These are phyloP conservation scores for Stylosanthes scabra DNA, from an alignment of 331 rosid species.

Conservation along the genomic window DNA sequence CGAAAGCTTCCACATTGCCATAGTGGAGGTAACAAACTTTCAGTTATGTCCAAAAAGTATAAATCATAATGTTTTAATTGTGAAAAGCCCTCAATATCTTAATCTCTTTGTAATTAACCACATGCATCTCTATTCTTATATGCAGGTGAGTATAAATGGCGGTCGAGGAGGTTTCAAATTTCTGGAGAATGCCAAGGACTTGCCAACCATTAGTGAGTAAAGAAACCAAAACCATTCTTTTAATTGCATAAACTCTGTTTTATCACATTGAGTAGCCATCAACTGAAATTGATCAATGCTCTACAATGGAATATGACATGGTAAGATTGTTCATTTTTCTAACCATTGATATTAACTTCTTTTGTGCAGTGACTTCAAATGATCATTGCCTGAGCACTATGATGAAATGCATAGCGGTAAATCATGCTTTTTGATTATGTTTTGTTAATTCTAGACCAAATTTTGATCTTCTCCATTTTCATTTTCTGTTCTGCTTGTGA, in stretches of 20 bases:
- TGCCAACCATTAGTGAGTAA: constrained; percentile 90
- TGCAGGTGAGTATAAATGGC: constrained; percentile 67
- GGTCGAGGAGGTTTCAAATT: constrained; percentile 65
- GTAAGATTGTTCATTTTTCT: constrained; percentile 36
- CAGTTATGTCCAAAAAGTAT: constrained; percentile 26
- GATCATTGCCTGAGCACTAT: constrained; percentile 75
- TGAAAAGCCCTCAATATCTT: neutral
- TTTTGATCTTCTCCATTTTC: constrained; percentile 16
- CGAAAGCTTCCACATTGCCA: constrained; percentile 81
- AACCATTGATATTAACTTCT: constrained; percentile 28
- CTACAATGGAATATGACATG: constrained; percentile 16
- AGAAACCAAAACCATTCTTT: constrained; percentile 14
- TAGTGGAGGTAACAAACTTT: constrained; percentile 78
- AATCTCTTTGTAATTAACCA: constrained; percentile 19
- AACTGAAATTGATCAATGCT: constrained; percentile 28
- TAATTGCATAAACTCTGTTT: constrained; percentile 21
- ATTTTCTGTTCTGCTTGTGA: constrained; percentile 16
- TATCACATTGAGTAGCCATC: neutral
- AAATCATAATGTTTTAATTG: constrained; percentile 1
- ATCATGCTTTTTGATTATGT: constrained; percentile 2
- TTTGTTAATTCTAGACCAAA: constrained; percentile 9
- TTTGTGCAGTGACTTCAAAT: constrained; percentile 82
- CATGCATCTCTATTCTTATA: constrained; percentile 21
- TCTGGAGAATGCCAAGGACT: constrained; percentile 87
- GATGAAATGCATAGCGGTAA: constrained; percentile 97